These are phyloP conservation scores for Spirogloea muscicola DNA, from an alignment of 139 green algal species.

Conservation along the genomic window DNA sequence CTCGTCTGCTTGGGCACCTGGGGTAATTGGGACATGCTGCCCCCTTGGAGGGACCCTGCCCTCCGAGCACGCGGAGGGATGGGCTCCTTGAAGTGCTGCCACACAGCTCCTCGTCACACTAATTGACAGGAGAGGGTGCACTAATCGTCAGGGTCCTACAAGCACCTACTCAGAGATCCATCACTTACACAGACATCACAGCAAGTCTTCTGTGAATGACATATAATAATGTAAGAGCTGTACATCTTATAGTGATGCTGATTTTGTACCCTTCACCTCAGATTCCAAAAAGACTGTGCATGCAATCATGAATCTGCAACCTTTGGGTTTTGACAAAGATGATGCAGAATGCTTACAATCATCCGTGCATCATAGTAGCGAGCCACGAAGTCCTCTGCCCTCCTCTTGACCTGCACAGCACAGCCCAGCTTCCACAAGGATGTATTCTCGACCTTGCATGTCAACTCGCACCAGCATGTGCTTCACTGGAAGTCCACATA, in stretches of 20 bases:
- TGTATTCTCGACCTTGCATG: no score
- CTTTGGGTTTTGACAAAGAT: no score
- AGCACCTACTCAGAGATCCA: neutral
- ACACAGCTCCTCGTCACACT: constrained; percentile 46
- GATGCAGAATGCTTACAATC: constrained; percentile 12
- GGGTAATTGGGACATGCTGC: constrained; percentile 36
- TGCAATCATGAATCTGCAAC: no score
- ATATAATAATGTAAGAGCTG: no score
- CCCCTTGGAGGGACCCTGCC: neutral
- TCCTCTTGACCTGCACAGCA: constrained; percentile 43
- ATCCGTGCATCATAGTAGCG: constrained; percentile 45
- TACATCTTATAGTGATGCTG: no score
- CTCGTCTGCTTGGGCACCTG: no score
- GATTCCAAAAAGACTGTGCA: no score
- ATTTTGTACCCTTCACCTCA: no score
- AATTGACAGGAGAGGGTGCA: no score
- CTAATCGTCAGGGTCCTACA: neutral
- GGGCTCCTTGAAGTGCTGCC: constrained; percentile 25
- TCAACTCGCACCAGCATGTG: no score
- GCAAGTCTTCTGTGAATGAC: neutral
- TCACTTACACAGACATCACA: neutral
- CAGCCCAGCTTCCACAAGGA: no score
- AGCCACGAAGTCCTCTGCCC: constrained; percentile 28
- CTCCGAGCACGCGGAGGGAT: constrained; percentile 17
- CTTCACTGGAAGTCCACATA: no score